Evolutionary conservation across 345 rosid species (phyloP), one percentile per base, ranked within the genome.

Genomic region (Eucalyptus fibrosa): DNA sequence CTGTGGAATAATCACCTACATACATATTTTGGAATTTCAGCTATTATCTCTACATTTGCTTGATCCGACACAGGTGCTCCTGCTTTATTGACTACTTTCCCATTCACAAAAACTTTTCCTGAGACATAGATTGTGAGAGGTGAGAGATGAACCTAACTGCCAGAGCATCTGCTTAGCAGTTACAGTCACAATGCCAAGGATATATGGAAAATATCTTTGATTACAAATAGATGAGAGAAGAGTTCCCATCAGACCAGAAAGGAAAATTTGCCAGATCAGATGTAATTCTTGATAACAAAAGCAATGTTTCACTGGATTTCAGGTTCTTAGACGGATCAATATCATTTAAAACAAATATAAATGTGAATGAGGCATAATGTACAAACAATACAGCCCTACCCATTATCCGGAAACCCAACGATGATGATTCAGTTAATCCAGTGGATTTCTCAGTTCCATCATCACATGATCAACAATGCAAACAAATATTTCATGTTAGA

Each of bases 21-120:
- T 96, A 97, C 99, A 89, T 93, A 98, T 97, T 97, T 98, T 9
- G 99, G 99, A 91, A 96, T 89, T 93, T 96, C 97, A 37, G 97
- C 98, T 86, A 69, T 94, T 72, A 97, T 97, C 91, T 96, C 96
- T 87, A 98, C 96, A 92, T 92, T 91, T 60, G 96, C 89, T 87
- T 92, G 94, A 83, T 94, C 95, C 21, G 99, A 94, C 62, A 98
- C 94, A 42, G 96, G 96, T 85, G 96, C 95, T 90, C 98, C 99
- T 12, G 99, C 99, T 94, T 96, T 98, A 91, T 90, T 96, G 88
- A 95, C 97, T 91, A 88, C 87, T 93, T 94, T 98, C 51, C 99
- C 99, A 92, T 97, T 94, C 50, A 98, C 99, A 86, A 93, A 93
- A 67, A 98, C 99, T 96, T 96, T 96, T 67, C 99, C 99, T 98